Percentiles rank a stretch among this genome's conserved stretches.
Evolutionary conservation across 2,329 filamentous ascomycete species (phyloP).

Genomic region (Alternaria infectoria): DNA sequence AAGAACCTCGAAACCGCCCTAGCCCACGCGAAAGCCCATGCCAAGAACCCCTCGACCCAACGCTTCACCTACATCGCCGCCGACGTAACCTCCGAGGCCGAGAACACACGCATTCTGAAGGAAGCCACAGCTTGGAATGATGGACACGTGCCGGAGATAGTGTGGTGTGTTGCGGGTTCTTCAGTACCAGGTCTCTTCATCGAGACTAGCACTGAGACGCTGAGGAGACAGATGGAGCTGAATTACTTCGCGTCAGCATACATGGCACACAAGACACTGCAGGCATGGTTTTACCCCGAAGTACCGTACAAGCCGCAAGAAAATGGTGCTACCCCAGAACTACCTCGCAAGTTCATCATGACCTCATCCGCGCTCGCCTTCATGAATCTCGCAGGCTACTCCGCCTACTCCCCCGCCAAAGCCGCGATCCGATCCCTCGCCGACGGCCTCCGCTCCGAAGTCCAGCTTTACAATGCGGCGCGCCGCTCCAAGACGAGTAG

Average conservation of each 20-base stretch:
- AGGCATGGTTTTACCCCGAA: conserved; percentile 69
- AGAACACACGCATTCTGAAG: conserved; percentile 71
- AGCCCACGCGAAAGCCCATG: conserved; percentile 69
- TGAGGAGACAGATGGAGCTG: conserved; percentile 84
- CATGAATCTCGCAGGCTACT: conserved; percentile 80
- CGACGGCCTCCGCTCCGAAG: conserved; percentile 83
- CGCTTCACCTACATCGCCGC: conserved; percentile 84
- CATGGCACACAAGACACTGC: conserved; percentile 80
- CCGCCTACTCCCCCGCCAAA: conserved; percentile 83
- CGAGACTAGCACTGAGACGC: conserved; percentile 70
- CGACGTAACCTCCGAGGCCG: conserved; percentile 75
- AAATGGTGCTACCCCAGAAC: conserved; percentile 20
- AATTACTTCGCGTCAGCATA: conserved; percentile 90
- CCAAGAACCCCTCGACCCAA: conserved; percentile 70
- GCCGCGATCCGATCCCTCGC: conserved; percentile 81
- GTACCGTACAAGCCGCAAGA: conserved; percentile 45
- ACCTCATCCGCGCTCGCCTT: conserved; percentile 80
- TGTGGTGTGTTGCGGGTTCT: conserved; percentile 88
- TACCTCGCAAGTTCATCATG: conserved; percentile 80
- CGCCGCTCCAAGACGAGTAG: conserved; percentile 42
- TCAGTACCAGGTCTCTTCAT: conserved; percentile 77
- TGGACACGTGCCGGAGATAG: conserved; percentile 74
- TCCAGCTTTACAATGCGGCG: conserved; percentile 80
- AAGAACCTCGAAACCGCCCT: conserved; percentile 76
- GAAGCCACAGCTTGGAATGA: conserved; percentile 82